Percentiles rank a stretch among this genome's conserved stretches.
Evolutionary conservation across 108 stramenopile genomes (phyloP).

Genomic region (Pseudonitzschia multiseries): DNA sequence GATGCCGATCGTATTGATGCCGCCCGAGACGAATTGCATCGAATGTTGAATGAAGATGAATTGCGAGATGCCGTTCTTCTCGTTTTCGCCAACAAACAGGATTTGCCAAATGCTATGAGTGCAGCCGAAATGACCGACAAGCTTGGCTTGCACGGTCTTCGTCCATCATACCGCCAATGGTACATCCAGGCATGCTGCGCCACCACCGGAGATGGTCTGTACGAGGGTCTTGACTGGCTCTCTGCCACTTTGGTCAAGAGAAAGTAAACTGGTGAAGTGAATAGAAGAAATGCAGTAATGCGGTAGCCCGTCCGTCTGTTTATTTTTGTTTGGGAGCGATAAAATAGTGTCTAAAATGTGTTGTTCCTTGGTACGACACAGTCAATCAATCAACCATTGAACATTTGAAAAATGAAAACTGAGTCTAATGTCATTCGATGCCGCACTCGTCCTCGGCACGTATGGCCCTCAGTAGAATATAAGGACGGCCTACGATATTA

Average conservation of each 20-base stretch:
- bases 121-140: conserved; percentile 99
- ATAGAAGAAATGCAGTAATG: conserved; percentile 10
- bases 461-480: no score
- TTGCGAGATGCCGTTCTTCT: conserved; percentile 94
- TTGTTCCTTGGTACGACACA: neutral
- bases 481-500: no score
- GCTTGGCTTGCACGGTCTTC: conserved; percentile 95
- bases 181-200: conserved; percentile 99
- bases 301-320: conserved; percentile 10
- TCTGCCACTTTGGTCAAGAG: conserved; percentile 62
- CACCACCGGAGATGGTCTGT: conserved; percentile 94
- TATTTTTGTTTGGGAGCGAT: conserved; percentile 14
- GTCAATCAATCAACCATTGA: neutral
- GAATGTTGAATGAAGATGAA: conserved; percentile 99
- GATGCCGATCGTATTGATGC: conserved; percentile 99
- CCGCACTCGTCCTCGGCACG: neutral
- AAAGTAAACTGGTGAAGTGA: conserved; percentile 28
- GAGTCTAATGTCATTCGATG: neutral
- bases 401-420: neutral
- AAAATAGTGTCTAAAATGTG: neutral
- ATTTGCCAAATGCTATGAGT: conserved; percentile 98
- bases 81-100: conserved; percentile 99
- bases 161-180: conserved; percentile 96
- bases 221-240: conserved; percentile 97
- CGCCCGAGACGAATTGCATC: conserved; percentile 98